Evolutionary conservation across 2,329 filamentous ascomycete genomes (phyloP).

Genomic region (Aspergillus bombycis): DNA sequence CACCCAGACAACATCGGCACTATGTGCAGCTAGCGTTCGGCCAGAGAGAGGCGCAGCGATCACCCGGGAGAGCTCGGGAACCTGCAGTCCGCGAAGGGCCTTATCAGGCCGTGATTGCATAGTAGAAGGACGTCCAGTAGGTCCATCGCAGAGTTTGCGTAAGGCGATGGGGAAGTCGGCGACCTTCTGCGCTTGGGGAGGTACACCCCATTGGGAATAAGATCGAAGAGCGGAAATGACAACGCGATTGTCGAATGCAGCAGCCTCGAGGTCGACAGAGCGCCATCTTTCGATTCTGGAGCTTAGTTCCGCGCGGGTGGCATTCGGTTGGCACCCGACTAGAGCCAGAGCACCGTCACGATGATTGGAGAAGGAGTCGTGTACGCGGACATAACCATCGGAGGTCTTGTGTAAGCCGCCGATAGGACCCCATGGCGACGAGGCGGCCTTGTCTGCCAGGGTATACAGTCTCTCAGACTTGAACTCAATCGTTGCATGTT

Average conservation of each 20-base stretch:
- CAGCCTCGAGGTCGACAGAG: slow-evolving; percentile 53
- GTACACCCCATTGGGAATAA: slow-evolving; percentile 55
- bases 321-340: slow-evolving; percentile 41
- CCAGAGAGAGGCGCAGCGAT: slow-evolving; percentile 44
- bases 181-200: slow-evolving; percentile 52
- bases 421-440: slow-evolving; percentile 46
- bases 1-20: slow-evolving; percentile 47
- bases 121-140: slow-evolving; percentile 12
- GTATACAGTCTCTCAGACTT: slow-evolving; percentile 56
- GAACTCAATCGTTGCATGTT: slow-evolving; percentile 57
- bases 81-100: slow-evolving; percentile 46
- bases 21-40: slow-evolving; percentile 42
- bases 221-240: slow-evolving; percentile 56
- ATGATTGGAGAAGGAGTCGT: slow-evolving; percentile 59
- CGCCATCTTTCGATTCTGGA: slow-evolving; percentile 45
- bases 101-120: slow-evolving; percentile 25
- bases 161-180: slow-evolving; percentile 52
- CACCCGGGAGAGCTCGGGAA: slow-evolving; percentile 43
- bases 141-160: slow-evolving; percentile 33
- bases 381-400: slow-evolving; percentile 59
- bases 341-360: slow-evolving; percentile 48
- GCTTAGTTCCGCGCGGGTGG: slow-evolving; percentile 45
- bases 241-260: slow-evolving; percentile 43
- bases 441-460: slow-evolving; percentile 41
- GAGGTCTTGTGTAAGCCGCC: slow-evolving; percentile 56